These are phyloP conservation scores for Trametes sp. DNA, from an alignment of 1,284 basidiomycete species.

Conservation along the genomic window DNA sequence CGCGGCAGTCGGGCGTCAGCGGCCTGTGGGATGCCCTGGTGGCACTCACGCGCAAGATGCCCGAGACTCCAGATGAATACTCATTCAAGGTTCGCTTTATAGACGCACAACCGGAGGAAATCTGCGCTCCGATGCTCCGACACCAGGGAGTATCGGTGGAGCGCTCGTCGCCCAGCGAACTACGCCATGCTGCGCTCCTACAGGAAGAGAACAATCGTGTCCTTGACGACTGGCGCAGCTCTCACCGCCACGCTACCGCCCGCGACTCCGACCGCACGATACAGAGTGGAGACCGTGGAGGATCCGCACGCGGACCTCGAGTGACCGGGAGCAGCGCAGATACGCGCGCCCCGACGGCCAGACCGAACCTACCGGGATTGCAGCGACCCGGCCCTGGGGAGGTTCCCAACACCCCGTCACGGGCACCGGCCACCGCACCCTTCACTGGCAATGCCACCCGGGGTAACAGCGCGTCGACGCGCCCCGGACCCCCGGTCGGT, in stretches of 20 bases:
- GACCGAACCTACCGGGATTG: too few relatives aligned
- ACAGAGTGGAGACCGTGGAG: too few relatives aligned
- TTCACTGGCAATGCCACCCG: too few relatives aligned
- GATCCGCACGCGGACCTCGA: too few relatives aligned
- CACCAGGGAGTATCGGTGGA: not conserved
- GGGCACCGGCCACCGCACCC: too few relatives aligned
- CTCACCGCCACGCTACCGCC: not conserved
- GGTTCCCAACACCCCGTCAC: too few relatives aligned
- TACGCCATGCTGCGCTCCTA: not conserved
- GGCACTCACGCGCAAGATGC: slow-evolving; percentile 9
- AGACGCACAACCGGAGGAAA: slow-evolving; percentile 7
- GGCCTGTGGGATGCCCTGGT: slow-evolving; percentile 14
- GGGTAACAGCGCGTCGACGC: too few relatives aligned
- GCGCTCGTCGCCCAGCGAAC: not conserved
- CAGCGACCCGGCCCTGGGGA: too few relatives aligned
- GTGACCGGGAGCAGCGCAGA: too few relatives aligned
- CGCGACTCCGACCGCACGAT: too few relatives aligned
- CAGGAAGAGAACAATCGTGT: not conserved
- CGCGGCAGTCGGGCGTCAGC: slow-evolving; percentile 1
- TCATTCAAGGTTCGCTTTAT: slow-evolving; percentile 17
- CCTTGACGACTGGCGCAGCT: not conserved
- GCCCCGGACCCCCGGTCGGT: too few relatives aligned
- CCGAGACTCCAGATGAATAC: slow-evolving; percentile 18
- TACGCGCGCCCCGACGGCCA: too few relatives aligned
- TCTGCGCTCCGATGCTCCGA: not conserved